These are phyloP conservation scores for Geranium brycei DNA, from an alignment of 345 rosid genomes.

Conservation along the genomic window DNA sequence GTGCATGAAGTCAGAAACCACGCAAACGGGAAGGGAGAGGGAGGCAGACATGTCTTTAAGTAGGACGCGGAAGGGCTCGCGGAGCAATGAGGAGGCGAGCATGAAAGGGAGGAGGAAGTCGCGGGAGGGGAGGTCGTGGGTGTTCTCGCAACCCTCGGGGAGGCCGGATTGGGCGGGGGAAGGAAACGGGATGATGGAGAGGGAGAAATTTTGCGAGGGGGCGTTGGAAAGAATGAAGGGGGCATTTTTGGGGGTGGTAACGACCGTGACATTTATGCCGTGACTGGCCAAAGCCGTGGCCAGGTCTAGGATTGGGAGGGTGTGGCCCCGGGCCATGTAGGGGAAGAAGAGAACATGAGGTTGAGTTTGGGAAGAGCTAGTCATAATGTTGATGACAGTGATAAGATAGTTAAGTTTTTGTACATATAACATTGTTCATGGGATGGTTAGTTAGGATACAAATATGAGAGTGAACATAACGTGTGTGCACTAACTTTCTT, in stretches of 20 bases:
- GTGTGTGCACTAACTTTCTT: no score
- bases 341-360: slow-evolving; percentile 25
- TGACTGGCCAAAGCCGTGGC: slow-evolving; percentile 15
- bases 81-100: neutral
- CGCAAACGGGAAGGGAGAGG: neutral
- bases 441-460: no score
- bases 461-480: no score
- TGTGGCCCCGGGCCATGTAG: slow-evolving; percentile 32
- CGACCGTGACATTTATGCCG: slow-evolving; percentile 14
- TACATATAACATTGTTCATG: no score
- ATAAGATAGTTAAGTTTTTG: no score
- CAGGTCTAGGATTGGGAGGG: slow-evolving; percentile 25
- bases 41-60: neutral
- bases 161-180: neutral
- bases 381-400: neutral
- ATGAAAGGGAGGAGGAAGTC: neutral
- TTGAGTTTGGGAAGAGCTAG: slow-evolving; percentile 1
- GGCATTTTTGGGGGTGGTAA: slow-evolving; percentile 25
- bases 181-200: neutral
- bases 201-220: neutral
- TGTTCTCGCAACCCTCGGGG: neutral
- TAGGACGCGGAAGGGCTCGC: neutral
- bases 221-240: slow-evolving; percentile 2
- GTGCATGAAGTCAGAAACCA: neutral
- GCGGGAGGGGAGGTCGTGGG: neutral